Percentiles rank a stretch among this genome's conserved stretches.
Conservation (phyloP, 352 stramenopile genomes). For the Globisporangium orthogonon region DNA sequence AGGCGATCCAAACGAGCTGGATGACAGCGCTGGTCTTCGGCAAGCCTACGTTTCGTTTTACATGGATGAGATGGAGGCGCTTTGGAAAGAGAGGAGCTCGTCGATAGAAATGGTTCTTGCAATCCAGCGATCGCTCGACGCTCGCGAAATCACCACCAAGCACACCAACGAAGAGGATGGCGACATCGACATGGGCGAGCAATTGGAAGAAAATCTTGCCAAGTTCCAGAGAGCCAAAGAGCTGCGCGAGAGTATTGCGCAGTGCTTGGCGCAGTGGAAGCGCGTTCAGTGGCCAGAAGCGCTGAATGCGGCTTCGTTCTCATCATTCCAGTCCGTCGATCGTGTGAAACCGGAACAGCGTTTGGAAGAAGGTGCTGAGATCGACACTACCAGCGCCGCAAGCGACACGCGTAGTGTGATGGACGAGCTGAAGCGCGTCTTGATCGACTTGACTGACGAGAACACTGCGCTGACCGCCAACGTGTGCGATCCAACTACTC, state of each 20-base stretch:
- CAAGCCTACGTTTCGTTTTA: constrained; percentile 74
- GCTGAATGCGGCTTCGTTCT: constrained; percentile 43
- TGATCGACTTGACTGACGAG: constrained; percentile 73
- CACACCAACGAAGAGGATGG: constrained; percentile 9
- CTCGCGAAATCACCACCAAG: not conserved
- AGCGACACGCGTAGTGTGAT: constrained; percentile 29
- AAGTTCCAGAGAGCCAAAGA: constrained; percentile 46
- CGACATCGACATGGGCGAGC: constrained; percentile 23
- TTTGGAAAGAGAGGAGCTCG: constrained; percentile 79
- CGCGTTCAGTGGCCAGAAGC: constrained; percentile 53
- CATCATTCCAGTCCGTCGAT: constrained; percentile 14
- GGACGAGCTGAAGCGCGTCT: constrained; percentile 70
- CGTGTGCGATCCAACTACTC: constrained; percentile 37
- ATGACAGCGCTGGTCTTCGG: constrained; percentile 46
- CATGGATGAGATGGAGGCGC: constrained; percentile 68
- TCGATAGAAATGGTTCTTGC: constrained; percentile 71
- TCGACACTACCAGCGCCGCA: constrained; percentile 10
- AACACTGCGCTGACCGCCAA: constrained; percentile 19
- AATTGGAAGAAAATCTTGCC: constrained; percentile 16
- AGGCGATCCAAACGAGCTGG: constrained; percentile 11
- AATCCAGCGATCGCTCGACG: constrained; percentile 53
- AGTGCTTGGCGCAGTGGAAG: constrained; percentile 59
- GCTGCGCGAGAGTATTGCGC: constrained; percentile 36
- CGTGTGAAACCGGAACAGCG: constrained; percentile 29
- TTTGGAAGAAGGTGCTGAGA: not conserved